Evolutionary conservation across 2,329 filamentous ascomycete genomes (phyloP).

Genomic region (Verruconis gallopava): DNA sequence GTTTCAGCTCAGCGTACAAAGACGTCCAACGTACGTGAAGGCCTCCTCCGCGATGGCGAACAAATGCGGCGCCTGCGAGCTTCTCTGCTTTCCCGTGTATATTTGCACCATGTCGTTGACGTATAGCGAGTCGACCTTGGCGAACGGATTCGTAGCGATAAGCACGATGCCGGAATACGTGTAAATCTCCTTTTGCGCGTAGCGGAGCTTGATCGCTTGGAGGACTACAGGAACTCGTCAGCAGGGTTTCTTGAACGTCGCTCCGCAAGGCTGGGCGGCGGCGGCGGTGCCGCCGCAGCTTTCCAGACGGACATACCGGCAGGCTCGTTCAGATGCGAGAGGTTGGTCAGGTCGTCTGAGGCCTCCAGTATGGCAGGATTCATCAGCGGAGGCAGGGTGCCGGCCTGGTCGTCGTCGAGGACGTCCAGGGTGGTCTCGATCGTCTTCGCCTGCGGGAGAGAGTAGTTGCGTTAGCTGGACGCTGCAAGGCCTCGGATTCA

Average conservation of each 20-base stretch:
- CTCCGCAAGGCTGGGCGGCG: too few species aligned
- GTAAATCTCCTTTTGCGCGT: constrained; percentile 98
- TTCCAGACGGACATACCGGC: constrained; percentile 54
- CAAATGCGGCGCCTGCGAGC: constrained; percentile 91
- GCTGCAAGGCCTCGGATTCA: too few species aligned
- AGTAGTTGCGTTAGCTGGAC: constrained; percentile 10
- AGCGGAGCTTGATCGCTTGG: constrained; percentile 93
- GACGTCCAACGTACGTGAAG: constrained; percentile 65
- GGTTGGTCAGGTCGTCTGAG: constrained; percentile 91
- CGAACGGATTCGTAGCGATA: constrained; percentile 97
- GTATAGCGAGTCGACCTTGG: constrained; percentile 92
- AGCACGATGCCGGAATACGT: constrained; percentile 98
- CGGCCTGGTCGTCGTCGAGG: constrained; percentile 63
- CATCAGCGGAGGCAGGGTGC: constrained; percentile 82
- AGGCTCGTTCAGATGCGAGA: constrained; percentile 96
- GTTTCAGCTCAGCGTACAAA: too few species aligned
- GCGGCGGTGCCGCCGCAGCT: too few species aligned
- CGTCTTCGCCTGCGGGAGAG: constrained; percentile 51
- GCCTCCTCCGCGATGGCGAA: constrained; percentile 99
- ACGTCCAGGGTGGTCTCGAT: constrained; percentile 66
- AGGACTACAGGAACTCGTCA: constrained; percentile 49
- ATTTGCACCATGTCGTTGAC: constrained; percentile 99
- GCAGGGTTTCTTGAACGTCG: constrained; percentile 7
- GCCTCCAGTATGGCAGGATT: constrained; percentile 97
- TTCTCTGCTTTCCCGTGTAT: constrained; percentile 91